phyloP scores from a whole-genome alignment of 208 protist genomes.

The Acanthamoeba triangularis region DNA sequence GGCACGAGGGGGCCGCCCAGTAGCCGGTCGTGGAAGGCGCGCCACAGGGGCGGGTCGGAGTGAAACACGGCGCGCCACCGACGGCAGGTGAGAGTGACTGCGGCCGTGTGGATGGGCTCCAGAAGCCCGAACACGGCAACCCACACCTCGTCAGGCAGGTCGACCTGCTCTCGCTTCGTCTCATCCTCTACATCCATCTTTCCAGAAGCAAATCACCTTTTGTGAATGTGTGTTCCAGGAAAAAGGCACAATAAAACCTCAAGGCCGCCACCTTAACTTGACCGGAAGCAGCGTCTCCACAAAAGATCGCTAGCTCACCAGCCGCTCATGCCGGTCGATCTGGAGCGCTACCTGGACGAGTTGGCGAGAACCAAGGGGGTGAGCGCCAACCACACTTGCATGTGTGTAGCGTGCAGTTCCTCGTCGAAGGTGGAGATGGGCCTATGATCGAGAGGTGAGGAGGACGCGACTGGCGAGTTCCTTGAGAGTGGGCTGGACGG shows the following conservation, averaged over 20 bases:
- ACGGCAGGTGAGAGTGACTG: background rate
- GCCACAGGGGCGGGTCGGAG: constrained; percentile 16
- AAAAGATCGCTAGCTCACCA: background rate
- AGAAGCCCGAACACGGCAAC: background rate
- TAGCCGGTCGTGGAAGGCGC: background rate
- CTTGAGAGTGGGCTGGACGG: background rate
- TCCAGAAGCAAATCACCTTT: too few species aligned
- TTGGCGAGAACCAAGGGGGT: too few species aligned
- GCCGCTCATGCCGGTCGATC: background rate
- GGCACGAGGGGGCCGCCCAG: background rate
- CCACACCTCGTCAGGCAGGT: background rate
- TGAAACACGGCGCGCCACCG: background rate
- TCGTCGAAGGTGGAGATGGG: too few species aligned
- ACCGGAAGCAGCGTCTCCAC: too few species aligned
- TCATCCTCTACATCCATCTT: too few species aligned
- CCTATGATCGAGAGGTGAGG: background rate
- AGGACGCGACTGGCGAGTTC: background rate
- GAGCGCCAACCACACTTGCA: too few species aligned
- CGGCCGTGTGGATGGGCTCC: background rate
- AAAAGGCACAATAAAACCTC: too few species aligned
- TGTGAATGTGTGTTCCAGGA: too few species aligned
- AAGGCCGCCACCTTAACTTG: too few species aligned
- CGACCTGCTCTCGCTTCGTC: too few species aligned
- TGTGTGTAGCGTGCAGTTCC: too few species aligned
- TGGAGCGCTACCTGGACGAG: constrained; percentile 21